Evolutionary conservation across 129 eudicot species (phyloP), one percentile per base, ranked within the genome.

Genomic region (Pseudognaphalium luteoalbum): DNA sequence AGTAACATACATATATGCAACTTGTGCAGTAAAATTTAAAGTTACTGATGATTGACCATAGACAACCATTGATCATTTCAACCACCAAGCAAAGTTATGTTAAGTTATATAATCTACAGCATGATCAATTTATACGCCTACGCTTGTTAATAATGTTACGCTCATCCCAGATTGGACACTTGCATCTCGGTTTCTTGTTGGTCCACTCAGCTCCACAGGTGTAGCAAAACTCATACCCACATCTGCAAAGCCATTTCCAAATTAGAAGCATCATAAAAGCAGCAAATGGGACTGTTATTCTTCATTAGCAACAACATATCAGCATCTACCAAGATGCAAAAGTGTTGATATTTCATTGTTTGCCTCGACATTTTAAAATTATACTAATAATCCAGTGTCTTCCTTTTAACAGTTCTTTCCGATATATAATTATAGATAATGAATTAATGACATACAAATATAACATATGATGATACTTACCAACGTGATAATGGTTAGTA

Each of bases 171-270:
- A 86, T 10, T 2, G 79, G 85, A 76, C 94, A 91, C 0, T 9
- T 11, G 75, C 97, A 88, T 3, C 88, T 86, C 4, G 91, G 80
- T 73, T 74, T 85, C 87, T 88, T 88, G 68, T 88, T 77, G 72
- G 51, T 77, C 95, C 95, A 85, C 56, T 68, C 87, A 19, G 90
- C 92, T 85, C 97, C 97, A 80, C 97, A 91, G 1, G 73, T 76
- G 57, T 91, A 91, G 82, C 97, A 88, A 56, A 91, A 91, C 81
- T 91, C 86, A 59, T 83, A 72, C 15, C 95, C 95, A 75, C 97
- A 91, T 80, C 97, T 91, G 77, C 82, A 65, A 44, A 47, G 66
- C 3, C 50, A 75, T 50, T 39, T 61, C 70, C 30, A 74, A 30
- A 20, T 75, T 75, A 64, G 15, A 47, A 64, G 15, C 19, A 41